Evolutionary conservation across 139 green algal genomes (phyloP), one percentile per base, ranked within the genome.

Genomic region (Parachlorella kessleri): DNA sequence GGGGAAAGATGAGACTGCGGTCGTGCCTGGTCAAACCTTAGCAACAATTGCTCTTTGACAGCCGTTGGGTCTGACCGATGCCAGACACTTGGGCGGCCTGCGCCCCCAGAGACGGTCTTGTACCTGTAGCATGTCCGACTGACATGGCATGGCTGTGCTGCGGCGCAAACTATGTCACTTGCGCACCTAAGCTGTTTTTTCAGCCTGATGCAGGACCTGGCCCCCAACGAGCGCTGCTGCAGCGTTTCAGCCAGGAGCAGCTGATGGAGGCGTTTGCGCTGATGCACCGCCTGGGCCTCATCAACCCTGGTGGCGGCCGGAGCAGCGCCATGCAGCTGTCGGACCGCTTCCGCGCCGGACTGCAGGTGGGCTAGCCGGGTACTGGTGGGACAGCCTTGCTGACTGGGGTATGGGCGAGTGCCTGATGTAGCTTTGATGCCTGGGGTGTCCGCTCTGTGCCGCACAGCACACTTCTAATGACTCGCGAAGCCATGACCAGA

Each of bases 211-310:
- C 63, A 79, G 73, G 73, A 41, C 9, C 36, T 26, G 73, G 63
- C 39, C 72, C 55, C 35, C 55, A 79, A 32, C 37, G 35, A 28
- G 77, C 77, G 33, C 71, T 83, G 35, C 37, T 40, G 7, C 21
- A 30, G 33, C 32, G 68, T 2, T 83, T 77, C 33, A 33, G 30
- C 3, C 3, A 39, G 0, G 41, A 39, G 8, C 41, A 77, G 33
- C 67, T 83, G 24, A 26, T 10, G 40, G 28, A 6, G 3, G 77
- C 77, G 1, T 66, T 83, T 21, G 65, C 40, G 24, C 66, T 76
- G 42, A 30, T 83, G 59, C 40, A 66, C 28, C 68, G 68, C 40
- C 69, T 71, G 54, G 66, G 66, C 2, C 37, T 55, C 14, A 42
- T 83, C 48, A 21, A 64, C 33, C 39, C 39, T 6, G 24, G 30